A percentile compares a stretch with the other conserved stretches of the same genome.
These are phyloP conservation scores for Dillenia suffruticosa DNA, from an alignment of 164 flowering plant species.

Conservation along the genomic window DNA sequence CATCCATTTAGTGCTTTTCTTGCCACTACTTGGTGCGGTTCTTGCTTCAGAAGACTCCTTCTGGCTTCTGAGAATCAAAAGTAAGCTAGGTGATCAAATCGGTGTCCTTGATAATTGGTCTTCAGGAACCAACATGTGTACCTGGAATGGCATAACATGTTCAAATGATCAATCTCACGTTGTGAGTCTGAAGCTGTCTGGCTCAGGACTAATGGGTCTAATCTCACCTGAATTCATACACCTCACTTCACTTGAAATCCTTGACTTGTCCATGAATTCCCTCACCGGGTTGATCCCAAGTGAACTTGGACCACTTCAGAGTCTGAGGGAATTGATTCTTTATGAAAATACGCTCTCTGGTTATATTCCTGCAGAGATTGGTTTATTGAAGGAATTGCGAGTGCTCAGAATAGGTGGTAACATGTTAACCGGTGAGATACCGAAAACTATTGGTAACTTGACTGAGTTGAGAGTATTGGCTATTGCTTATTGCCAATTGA, in stretches of 20 bases:
- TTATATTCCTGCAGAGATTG: conserved; percentile 58
- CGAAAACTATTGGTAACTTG: conserved; percentile 50
- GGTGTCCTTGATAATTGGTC: conserved; percentile 72
- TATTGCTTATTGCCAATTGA: conserved; percentile 60
- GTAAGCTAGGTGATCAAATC: conserved; percentile 47
- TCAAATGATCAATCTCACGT: conserved; percentile 45
- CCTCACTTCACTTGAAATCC: conserved; percentile 47
- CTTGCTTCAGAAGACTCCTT: conserved; percentile 34
- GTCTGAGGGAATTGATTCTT: conserved; percentile 49
- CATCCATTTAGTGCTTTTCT: conserved; percentile 31
- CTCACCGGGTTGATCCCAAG: conserved; percentile 66
- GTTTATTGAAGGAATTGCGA: conserved; percentile 54
- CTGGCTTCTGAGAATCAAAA: conserved; percentile 67
- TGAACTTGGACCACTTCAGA: conserved; percentile 58
- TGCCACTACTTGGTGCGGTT: conserved; percentile 24
- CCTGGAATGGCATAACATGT: conserved; percentile 75
- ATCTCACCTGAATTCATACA: conserved; percentile 43
- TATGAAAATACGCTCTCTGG: conserved; percentile 71
- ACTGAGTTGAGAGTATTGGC: conserved; percentile 57
- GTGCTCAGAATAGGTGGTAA: conserved; percentile 81
- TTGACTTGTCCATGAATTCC: conserved; percentile 69
- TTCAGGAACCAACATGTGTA: conserved; percentile 38
- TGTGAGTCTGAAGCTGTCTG: conserved; percentile 58
- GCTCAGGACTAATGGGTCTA: conserved; percentile 57
- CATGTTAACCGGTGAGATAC: conserved; percentile 47